Percentiles rank a stretch among this genome's conserved stretches.
phyloP scores from a whole-genome alignment of 2,329 filamentous ascomycete genomes.

The Epichloe gansuensis region DNA sequence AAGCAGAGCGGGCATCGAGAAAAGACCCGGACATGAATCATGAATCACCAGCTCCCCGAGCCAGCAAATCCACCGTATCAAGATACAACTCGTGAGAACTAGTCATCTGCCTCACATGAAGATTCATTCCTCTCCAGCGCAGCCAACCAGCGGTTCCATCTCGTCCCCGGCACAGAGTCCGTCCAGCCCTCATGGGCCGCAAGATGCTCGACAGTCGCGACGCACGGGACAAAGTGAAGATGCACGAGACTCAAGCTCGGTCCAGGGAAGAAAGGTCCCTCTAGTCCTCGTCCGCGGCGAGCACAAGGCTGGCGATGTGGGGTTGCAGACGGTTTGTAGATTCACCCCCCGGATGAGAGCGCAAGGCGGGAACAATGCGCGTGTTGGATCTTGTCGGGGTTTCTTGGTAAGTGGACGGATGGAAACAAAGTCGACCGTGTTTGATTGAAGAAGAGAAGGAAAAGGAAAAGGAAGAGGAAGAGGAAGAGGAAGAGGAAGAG shows the following conservation, averaged over 20 bases:
- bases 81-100: slow-evolving; percentile 42
- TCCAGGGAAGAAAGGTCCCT: slow-evolving; percentile 57
- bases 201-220: slow-evolving; percentile 54
- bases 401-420: not conserved
- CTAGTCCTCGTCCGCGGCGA: slow-evolving; percentile 31
- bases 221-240: slow-evolving; percentile 59
- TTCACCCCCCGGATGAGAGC: slow-evolving; percentile 49
- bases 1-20: not conserved
- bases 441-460: too few species aligned
- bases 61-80: slow-evolving; percentile 46
- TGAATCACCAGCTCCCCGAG: not conserved
- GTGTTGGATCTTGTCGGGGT: slow-evolving; percentile 49
- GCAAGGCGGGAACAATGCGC: slow-evolving; percentile 62
- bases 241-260: slow-evolving; percentile 50
- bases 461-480: too few species aligned
- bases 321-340: slow-evolving; percentile 48
- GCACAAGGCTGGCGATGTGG: slow-evolving; percentile 42
- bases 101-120: slow-evolving; percentile 52
- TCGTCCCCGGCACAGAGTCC: slow-evolving; percentile 45
- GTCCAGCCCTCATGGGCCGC: slow-evolving; percentile 54
- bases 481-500: too few species aligned
- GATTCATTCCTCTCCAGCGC: slow-evolving; percentile 48
- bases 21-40: not conserved
- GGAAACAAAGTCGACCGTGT: not conserved
- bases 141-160: slow-evolving; percentile 58